Evolutionary conservation across 176 grass and related monocot species (phyloP), one percentile per base, ranked within the genome.

Genomic region (Rhipidocladum racemiflorum): DNA sequence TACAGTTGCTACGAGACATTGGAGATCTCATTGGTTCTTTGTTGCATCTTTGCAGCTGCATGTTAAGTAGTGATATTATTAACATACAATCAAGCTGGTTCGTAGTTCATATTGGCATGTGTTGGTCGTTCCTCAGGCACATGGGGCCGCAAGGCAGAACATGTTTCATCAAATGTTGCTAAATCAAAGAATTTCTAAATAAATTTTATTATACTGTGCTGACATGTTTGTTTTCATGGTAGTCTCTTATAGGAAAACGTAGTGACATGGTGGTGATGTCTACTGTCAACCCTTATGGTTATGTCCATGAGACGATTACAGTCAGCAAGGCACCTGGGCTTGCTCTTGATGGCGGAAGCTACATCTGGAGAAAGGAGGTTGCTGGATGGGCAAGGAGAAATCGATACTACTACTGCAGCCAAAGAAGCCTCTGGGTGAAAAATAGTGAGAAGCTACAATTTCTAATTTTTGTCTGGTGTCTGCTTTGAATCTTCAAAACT

Each of bases 221-320:
- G 70, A 89, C 54, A 54, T 71, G 11, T 63, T 57, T 82, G 20
- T 59, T 55, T 65, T 69, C 73, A 48, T 65, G 71, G 30, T 20
- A 98, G 95, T 86, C 82, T 6, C 82, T 85, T 51, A 85, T 95
- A 80, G 92, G 92, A 50, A 98, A 93, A 9, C 91, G 91, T 21
- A 98, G 92, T 75, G 92, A 93, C 40, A 91, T 98, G 83, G 85
- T 91, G 72, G 89, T 91, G 34, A 98, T 98, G 92, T 93, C 96
- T 44, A 87, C 57, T 40, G 96, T 91, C 16, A 98, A 98, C 44
- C 90, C 88, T 64, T 1, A 91, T 43, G 96, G 96, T 72, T 93
- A 6, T 81, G 92, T 95, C 45, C 96, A 98, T 30, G 92, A 94
- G 73, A 87, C 86, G 0, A 98, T 95, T 80, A 95, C 92, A 16